Evolutionary conservation across 805 yeast genomes (phyloP).

Genomic region (Candida ipomoeae): DNA sequence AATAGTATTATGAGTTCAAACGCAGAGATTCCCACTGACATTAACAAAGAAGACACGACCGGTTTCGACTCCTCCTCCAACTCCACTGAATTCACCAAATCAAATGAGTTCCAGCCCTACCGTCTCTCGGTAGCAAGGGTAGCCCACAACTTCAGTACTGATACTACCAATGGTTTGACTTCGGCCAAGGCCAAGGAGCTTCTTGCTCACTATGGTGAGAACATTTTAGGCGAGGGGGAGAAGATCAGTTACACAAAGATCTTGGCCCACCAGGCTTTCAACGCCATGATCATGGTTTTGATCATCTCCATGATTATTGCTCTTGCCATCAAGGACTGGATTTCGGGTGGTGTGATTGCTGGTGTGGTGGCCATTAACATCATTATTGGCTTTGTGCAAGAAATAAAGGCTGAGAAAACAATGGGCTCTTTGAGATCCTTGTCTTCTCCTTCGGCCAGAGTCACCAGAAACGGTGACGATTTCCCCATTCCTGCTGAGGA

Average conservation of each 20-base stretch:
- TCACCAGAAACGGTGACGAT: constrained; percentile 55
- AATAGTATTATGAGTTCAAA: neutral
- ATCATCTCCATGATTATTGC: constrained; percentile 68
- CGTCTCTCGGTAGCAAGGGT: constrained; percentile 34
- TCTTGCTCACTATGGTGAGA: constrained; percentile 46
- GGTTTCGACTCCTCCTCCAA: constrained; percentile 10
- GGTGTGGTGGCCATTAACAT: constrained; percentile 64
- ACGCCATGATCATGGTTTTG: constrained; percentile 75
- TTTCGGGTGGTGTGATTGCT: constrained; percentile 76
- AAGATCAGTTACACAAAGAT: constrained; percentile 52
- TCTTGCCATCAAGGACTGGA: constrained; percentile 71
- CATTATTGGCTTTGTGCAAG: constrained; percentile 65
- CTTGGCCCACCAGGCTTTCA: constrained; percentile 61
- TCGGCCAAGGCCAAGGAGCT: constrained; percentile 16
- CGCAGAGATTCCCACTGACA: neutral
- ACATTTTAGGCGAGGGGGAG: constrained; percentile 57
- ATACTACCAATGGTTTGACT: constrained; percentile 46
- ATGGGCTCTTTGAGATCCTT: constrained; percentile 69
- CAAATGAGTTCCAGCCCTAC: constrained; percentile 21
- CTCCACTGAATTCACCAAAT: constrained; percentile 10
- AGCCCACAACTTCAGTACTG: constrained; percentile 37
- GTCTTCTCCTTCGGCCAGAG: constrained; percentile 68
- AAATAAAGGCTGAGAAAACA: constrained; percentile 69
- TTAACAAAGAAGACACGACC: neutral
- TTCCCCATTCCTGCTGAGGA: constrained; percentile 55